phyloP scores from a whole-genome alignment of 768 basidiomycete genomes.

The Rhodotorula graminis region DNA sequence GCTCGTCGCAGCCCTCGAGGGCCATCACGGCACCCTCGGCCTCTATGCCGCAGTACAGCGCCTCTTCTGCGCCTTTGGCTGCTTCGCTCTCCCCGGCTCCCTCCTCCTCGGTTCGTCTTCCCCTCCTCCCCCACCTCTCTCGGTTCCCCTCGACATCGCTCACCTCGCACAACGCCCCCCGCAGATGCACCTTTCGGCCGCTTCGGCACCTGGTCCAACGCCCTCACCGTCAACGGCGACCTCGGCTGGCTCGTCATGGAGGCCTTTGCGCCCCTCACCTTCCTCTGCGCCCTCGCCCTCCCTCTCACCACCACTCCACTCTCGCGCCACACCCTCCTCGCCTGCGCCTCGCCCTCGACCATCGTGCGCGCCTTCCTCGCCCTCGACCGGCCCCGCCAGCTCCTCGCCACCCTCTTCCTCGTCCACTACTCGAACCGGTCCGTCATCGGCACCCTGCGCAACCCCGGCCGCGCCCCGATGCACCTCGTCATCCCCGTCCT shows the following conservation, averaged over 20 bases:
- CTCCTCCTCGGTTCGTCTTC: constrained; percentile 15
- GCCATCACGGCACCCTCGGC: constrained; percentile 8
- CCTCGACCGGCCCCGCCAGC: constrained; percentile 49
- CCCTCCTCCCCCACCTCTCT: not conserved
- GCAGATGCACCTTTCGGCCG: constrained; percentile 33
- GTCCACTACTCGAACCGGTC: constrained; percentile 80
- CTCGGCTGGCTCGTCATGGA: constrained; percentile 31
- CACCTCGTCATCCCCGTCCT: constrained; percentile 62
- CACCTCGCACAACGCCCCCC: not conserved
- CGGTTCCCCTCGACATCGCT: not conserved
- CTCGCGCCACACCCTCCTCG: constrained; percentile 47
- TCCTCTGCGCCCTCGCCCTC: constrained; percentile 8
- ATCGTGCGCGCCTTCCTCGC: constrained; percentile 41
- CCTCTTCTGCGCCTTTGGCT: constrained; percentile 9
- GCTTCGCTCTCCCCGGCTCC: not conserved
- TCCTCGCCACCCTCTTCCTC: constrained; percentile 61
- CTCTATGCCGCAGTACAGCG: constrained; percentile 11
- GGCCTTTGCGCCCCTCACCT: constrained; percentile 25
- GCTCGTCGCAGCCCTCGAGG: not conserved
- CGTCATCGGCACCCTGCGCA: constrained; percentile 69
- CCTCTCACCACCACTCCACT: constrained; percentile 49
- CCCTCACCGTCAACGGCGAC: constrained; percentile 11
- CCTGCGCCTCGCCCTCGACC: constrained; percentile 49
- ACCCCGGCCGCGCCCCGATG: constrained; percentile 67
- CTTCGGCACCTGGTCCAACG: constrained; percentile 1